Evolutionary conservation across 306 rosid species (phyloP), one percentile per base, ranked within the genome.

Genomic region (Prunus armeniaca): DNA sequence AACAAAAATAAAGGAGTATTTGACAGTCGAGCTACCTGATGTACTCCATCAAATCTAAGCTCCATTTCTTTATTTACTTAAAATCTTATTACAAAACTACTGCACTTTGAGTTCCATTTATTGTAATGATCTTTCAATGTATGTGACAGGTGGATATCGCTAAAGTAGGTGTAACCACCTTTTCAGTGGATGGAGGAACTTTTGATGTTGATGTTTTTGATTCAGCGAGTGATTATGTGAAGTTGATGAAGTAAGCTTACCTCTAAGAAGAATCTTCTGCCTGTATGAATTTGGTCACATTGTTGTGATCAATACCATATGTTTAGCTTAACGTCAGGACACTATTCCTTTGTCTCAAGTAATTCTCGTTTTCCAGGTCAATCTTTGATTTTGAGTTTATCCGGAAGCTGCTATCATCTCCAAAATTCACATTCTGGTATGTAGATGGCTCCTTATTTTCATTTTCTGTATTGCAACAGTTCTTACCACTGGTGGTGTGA

Each of bases 151-250:
- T 96, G 81, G 93, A 96, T 82, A 89, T 96, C 43, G 18, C 85
- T 65, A 67, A 88, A 71, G 43, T 47, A 66, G 97, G 91, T 79
- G 83, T 92, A 34, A 83, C 93, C 71, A 91, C 79, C 85, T 89
- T 96, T 72, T 72, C 82, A 15, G 99, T 97, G 43, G 97, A 97
- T 34, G 98, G 93, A 85, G 99, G 93, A 84, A 96, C 89, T 76
- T 96, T 96, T 87, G 92, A 91, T 49, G 97, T 92, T 70, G 99
- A 92, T 68, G 99, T 96, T 83, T 96, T 96, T 87, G 97, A 96
- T 83, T 84, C 96, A n/a, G 98, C 99, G 12, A 88, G 84, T 63
- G 97, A 96, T 74, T 96, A 96, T 79, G 88, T 96, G 78, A 91
- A 91, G 76, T 64, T 96, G 84, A 86, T 96, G 97, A 91, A 90